phyloP scores from a whole-genome alignment of 1,284 basidiomycete genomes.

The Microbotryum saponariae region DNA sequence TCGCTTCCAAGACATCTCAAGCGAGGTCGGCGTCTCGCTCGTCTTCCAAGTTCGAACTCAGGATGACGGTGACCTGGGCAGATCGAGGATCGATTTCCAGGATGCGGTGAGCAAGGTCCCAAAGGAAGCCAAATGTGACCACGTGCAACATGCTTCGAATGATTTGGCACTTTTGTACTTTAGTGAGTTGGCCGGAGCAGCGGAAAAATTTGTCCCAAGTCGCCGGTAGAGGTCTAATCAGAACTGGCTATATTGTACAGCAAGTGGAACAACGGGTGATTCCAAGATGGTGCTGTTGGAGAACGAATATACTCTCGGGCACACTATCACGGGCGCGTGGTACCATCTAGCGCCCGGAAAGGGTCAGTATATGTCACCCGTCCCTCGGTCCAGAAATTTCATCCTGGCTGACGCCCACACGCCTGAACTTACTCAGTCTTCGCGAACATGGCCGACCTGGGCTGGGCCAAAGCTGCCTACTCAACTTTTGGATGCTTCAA shows the following conservation, averaged over 20 bases:
- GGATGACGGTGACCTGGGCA: background rate
- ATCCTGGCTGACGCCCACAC: background rate
- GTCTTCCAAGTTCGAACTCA: constrained; percentile 19
- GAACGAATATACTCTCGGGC: constrained; percentile 13
- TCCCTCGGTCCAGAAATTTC: background rate
- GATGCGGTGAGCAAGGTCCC: background rate
- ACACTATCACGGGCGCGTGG: constrained; percentile 18
- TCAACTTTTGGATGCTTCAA: constrained; percentile 14
- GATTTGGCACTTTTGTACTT: constrained; percentile 23
- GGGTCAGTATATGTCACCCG: background rate
- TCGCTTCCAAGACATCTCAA: constrained; percentile 17
- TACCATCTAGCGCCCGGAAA: constrained; percentile 18
- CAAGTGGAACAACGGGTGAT: constrained; percentile 22
- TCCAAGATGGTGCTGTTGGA: constrained; percentile 25
- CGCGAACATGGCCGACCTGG: constrained; percentile 27
- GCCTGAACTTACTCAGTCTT: constrained; percentile 2
- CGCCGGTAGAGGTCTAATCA: too few species aligned
- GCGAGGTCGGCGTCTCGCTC: constrained; percentile 3
- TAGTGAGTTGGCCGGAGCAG: background rate
- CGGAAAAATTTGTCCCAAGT: too few species aligned
- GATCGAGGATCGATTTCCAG: constrained; percentile 14
- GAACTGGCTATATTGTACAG: background rate
- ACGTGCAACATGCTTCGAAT: background rate
- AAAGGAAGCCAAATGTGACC: constrained; percentile 1
- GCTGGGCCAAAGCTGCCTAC: constrained; percentile 30